Evolutionary conservation across 805 yeast species (phyloP).

Genomic region (Ogataea dorogensis): DNA sequence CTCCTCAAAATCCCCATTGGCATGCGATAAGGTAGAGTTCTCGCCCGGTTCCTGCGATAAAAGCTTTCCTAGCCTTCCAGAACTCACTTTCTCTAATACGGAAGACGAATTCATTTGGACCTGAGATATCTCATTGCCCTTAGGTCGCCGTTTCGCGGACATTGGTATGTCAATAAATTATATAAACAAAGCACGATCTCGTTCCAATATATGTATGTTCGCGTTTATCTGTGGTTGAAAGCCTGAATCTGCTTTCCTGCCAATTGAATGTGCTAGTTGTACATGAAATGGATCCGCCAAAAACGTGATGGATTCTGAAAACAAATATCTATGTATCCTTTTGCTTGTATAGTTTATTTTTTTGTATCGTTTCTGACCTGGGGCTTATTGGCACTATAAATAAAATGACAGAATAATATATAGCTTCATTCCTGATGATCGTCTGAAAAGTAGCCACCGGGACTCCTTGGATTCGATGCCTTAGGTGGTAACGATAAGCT

Average conservation of each 20-base stretch:
- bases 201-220: background rate
- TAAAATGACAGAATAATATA: constrained; percentile 8
- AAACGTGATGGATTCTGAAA: constrained; percentile 1
- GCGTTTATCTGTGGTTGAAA: constrained; percentile 10
- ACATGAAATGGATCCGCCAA: constrained; percentile 5
- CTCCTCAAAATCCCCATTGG: constrained; percentile 16
- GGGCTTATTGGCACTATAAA: constrained; percentile 12
- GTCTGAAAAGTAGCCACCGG: constrained; percentile 6
- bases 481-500: constrained; percentile 3
- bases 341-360: constrained; percentile 10
- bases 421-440: background rate
- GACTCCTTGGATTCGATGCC: constrained; percentile 2
- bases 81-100: constrained; percentile 12
- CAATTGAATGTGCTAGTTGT: constrained; percentile 1
- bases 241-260: constrained; percentile 2
- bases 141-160: constrained; percentile 15
- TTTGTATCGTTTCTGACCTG: constrained; percentile 5
- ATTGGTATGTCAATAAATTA: constrained; percentile 7
- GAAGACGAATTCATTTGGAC: constrained; percentile 17
- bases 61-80: constrained; percentile 15
- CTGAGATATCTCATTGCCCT: constrained; percentile 9
- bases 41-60: constrained; percentile 13
- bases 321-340: constrained; percentile 4
- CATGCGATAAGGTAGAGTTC: constrained; percentile 8
- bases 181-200: constrained; percentile 14